Conservation (phyloP, 2,329 filamentous ascomycete species). For the Exophiala phaeomuriformis region DNA sequence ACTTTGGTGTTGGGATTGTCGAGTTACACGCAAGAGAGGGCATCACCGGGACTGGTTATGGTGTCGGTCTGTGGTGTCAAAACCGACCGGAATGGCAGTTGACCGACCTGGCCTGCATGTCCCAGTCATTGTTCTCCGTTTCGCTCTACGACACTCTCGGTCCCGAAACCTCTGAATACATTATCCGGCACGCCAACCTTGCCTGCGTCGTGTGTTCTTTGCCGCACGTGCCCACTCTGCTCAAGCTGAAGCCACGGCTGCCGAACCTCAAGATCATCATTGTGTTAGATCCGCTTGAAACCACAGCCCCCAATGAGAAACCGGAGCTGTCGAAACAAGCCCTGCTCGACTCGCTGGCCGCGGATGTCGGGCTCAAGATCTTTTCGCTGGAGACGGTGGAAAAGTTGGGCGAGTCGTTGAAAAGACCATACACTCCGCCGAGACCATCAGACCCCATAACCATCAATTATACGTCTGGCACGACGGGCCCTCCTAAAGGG, state of each 20-base stretch:
- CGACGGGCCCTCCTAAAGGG: slow-evolving; percentile 58
- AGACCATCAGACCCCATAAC: slow-evolving; percentile 70
- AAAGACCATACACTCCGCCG: slow-evolving; percentile 64
- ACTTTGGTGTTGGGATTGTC: slow-evolving; percentile 77
- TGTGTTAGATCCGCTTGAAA: slow-evolving; percentile 73
- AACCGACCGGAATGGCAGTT: slow-evolving; percentile 88
- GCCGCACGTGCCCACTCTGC: slow-evolving; percentile 69
- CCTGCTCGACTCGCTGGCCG: slow-evolving; percentile 66
- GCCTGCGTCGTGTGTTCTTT: slow-evolving; percentile 69
- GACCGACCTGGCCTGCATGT: slow-evolving; percentile 75
- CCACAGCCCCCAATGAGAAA: slow-evolving; percentile 56
- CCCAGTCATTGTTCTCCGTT: slow-evolving; percentile 80
- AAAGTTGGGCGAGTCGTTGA: slow-evolving; percentile 63
- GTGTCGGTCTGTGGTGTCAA: slow-evolving; percentile 76
- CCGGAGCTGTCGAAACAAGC: slow-evolving; percentile 70
- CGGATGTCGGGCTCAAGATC: slow-evolving; percentile 65
- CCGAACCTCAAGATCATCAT: slow-evolving; percentile 82
- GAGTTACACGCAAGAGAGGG: slow-evolving; percentile 70
- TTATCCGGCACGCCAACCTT: slow-evolving; percentile 82
- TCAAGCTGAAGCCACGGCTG: slow-evolving; percentile 70
- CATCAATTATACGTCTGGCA: slow-evolving; percentile 60
- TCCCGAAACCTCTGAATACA: slow-evolving; percentile 84
- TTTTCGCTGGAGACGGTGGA: slow-evolving; percentile 77
- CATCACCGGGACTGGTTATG: slow-evolving; percentile 59
- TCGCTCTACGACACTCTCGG: slow-evolving; percentile 96